phyloP scores from a whole-genome alignment of 208 protist genomes.

The Crithidia sp. region DNA sequence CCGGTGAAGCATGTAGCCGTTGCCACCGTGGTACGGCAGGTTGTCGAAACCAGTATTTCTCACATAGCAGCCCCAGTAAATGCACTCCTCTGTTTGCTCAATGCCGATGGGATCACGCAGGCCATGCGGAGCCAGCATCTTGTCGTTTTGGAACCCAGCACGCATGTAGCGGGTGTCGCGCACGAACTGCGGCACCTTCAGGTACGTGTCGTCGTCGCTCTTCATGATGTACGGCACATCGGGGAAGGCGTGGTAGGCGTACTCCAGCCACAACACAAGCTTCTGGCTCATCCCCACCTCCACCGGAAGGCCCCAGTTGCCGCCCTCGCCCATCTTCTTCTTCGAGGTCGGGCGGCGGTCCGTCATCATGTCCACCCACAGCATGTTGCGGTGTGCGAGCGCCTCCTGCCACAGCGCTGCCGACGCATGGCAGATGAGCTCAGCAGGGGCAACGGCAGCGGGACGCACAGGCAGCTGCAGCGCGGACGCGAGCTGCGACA shows the following conservation, averaged over 20 bases:
- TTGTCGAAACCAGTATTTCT: background rate
- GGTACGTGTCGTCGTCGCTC: conserved; percentile 48
- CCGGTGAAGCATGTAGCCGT: conserved; percentile 2
- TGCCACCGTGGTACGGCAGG: background rate
- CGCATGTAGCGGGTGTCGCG: conserved; percentile 28
- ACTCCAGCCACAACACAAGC: conserved; percentile 32
- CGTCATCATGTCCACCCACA: conserved; percentile 28
- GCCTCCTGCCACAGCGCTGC: conserved; percentile 28
- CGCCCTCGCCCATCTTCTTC: conserved; percentile 18
- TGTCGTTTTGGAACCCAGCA: background rate
- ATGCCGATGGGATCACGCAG: background rate
- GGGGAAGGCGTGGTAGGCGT: conserved; percentile 29
- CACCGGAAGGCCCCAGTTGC: conserved; percentile 28
- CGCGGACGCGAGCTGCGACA: conserved; percentile 8
- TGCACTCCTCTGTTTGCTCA: background rate
- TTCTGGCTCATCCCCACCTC: conserved; percentile 42
- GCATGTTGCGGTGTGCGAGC: conserved; percentile 12
- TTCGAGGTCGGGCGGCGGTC: conserved; percentile 19
- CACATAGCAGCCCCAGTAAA: conserved; percentile 1
- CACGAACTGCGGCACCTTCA: conserved; percentile 45
- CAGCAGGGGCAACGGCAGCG: background rate
- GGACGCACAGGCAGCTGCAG: conserved; percentile 14
- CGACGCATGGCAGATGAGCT: conserved; percentile 24
- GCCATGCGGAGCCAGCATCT: background rate
- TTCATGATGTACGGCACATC: conserved; percentile 33